Evolutionary conservation across 225 moss, liverwort and hornwort species (phyloP).

Genomic region (Bryoerythrophyllum caledonicum): DNA sequence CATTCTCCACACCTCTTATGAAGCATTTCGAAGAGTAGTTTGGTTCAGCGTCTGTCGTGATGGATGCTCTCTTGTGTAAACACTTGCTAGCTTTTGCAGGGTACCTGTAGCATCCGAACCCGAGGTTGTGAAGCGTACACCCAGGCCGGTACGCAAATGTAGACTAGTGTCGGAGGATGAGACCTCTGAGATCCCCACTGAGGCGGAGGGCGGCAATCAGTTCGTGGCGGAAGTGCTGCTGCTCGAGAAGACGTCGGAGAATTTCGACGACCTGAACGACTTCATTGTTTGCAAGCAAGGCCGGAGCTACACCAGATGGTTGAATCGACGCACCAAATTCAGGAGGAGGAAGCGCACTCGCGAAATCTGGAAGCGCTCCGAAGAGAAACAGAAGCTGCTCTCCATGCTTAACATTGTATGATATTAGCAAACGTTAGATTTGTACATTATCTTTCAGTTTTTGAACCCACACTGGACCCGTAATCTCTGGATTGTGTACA

Average conservation of each 20-base stretch:
- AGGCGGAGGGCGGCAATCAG: slow-evolving; percentile 35
- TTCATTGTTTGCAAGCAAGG: slow-evolving; percentile 92
- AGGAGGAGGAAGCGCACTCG: slow-evolving; percentile 63
- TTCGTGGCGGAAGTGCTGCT: slow-evolving; percentile 62
- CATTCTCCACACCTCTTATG: background rate
- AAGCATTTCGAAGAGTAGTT: background rate
- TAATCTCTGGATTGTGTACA: slow-evolving; percentile 24
- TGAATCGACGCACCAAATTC: slow-evolving; percentile 64
- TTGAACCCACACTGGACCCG: background rate
- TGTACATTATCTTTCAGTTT: slow-evolving; percentile 26
- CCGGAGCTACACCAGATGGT: slow-evolving; percentile 74
- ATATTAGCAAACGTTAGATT: slow-evolving; percentile 11
- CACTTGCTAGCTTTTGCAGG: slow-evolving; percentile 28
- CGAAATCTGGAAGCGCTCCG: slow-evolving; percentile 68
- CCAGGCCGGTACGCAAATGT: slow-evolving; percentile 40
- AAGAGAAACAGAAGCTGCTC: slow-evolving; percentile 67
- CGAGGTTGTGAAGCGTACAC: slow-evolving; percentile 6
- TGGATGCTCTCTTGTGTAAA: background rate
- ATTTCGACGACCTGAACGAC: slow-evolving; percentile 85
- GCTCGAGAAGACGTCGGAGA: slow-evolving; percentile 50
- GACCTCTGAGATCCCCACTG: slow-evolving; percentile 30
- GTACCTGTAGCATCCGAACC: slow-evolving; percentile 13
- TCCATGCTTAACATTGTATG: slow-evolving; percentile 63
- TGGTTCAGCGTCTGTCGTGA: background rate
- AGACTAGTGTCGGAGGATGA: slow-evolving; percentile 21